Evolutionary conservation across 768 basidiomycete species (phyloP).

Genomic region (Trametes gibbosa): DNA sequence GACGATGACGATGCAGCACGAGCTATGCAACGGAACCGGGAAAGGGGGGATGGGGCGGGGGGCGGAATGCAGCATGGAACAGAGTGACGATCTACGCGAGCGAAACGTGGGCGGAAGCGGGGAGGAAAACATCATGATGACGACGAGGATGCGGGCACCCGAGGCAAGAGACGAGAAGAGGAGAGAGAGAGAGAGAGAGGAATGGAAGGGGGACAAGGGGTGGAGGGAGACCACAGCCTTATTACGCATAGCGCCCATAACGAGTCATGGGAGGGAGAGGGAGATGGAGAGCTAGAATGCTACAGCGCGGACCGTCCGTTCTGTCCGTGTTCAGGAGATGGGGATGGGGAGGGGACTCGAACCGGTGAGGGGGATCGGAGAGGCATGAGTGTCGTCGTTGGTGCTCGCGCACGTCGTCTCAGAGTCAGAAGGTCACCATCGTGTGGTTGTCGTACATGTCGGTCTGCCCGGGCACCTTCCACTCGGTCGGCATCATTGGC

Average conservation of each 20-base stretch:
- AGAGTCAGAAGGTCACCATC: conserved; percentile 34
- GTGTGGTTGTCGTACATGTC: conserved; percentile 34
- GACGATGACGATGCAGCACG: conserved; percentile 22
- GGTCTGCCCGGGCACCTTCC: conserved; percentile 26
- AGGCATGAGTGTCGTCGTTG: conserved; percentile 10
- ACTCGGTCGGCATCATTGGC: conserved; percentile 36
- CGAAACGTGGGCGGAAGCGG: background rate
- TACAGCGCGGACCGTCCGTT: conserved; percentile 24
- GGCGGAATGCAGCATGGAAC: conserved; percentile 16
- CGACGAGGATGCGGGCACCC: conserved; percentile 14
- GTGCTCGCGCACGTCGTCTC: conserved; percentile 13
- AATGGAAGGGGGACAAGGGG: background rate
- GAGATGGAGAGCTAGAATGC: conserved; percentile 9
- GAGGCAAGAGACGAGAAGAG: background rate
- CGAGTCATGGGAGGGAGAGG: conserved; percentile 9
- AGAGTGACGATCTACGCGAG: conserved; percentile 17
- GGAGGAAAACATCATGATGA: conserved; percentile 13
- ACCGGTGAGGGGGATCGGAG: conserved; percentile 4
- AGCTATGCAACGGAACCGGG: conserved; percentile 19
- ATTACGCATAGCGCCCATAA: conserved; percentile 19
- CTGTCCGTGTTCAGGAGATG: conserved; percentile 19
- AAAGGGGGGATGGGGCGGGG: no score
- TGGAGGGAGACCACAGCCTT: conserved; percentile 15
- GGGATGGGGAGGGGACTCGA: conserved; percentile 4
- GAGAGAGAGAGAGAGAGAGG: background rate